Evolutionary conservation across 2,329 filamentous ascomycete species (phyloP), one percentile per base, ranked within the genome.

Genomic region (Knufia fluminis): DNA sequence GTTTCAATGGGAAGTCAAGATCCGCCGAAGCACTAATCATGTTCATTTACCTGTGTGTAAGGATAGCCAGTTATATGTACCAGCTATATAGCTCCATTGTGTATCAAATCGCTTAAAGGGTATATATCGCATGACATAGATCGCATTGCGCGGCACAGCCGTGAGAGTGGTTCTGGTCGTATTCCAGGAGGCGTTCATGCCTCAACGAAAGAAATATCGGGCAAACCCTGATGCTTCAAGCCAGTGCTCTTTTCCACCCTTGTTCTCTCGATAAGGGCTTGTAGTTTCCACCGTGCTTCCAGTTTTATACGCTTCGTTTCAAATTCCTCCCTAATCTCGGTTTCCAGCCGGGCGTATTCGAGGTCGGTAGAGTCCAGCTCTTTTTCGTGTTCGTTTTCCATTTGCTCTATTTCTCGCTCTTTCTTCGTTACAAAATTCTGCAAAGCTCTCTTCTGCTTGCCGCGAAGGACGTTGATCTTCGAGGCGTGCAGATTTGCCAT

Each of bases 381-480:
- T 45, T 60, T 53, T 3, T 58, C 52, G 46, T 71, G 63, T 26
- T 62, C 58, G 17, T 61, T 54, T 46, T 66, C 61, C 32, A 71
- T 48, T 1, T 59, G 54, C 2, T 66, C 60, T 3, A 69, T 52
- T 51, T 70, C 69, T 16, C 56, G 58, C 36, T 68, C 68, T 59
- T 68, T 68, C 9, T 65, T 65, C 16, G 58, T 57, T 16, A 68
- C 60, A 3, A 67, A 61, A 44, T 68, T 67, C 39, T 67, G 64
- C 6, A 70, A 58, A 33, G 63, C 62, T 28, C 65, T 61, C 43
- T 72, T 68, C 51, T 72, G 70, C n/a, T 64, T 65, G 31, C 71
- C 70, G 16, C 70, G 65, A 16, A 72, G 62, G 10, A 72, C 70
- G 50, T 72, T 71, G 55, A 72, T 70, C 28, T 68, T 70, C 7